phyloP scores from a whole-genome alignment of 768 basidiomycete species.

The Leucocoprinus sp. region DNA sequence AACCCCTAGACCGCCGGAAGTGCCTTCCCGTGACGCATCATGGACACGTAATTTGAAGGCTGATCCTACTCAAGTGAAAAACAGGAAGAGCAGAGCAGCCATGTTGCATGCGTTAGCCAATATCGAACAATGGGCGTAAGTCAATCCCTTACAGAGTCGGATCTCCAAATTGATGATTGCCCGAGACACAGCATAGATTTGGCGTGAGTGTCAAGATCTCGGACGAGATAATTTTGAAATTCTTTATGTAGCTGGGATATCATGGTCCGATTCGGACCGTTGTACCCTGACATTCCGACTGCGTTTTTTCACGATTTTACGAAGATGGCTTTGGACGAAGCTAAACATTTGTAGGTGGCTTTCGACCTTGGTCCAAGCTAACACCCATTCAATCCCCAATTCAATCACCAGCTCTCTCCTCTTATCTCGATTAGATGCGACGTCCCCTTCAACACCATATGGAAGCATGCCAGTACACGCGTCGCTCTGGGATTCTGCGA shows the following conservation, averaged over 20 bases:
- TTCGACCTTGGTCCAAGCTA: not conserved
- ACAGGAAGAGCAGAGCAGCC: constrained; percentile 54
- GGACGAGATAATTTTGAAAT: not conserved
- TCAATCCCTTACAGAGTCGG: constrained; percentile 14
- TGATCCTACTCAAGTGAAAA: constrained; percentile 50
- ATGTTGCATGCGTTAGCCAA: constrained; percentile 82
- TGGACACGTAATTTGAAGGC: constrained; percentile 41
- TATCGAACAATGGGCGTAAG: constrained; percentile 86
- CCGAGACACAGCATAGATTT: constrained; percentile 55
- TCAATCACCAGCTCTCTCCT: constrained; percentile 39
- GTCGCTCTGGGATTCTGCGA: constrained; percentile 73
- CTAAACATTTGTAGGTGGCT: constrained; percentile 59
- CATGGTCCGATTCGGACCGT: constrained; percentile 66
- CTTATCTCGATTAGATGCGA: constrained; percentile 48
- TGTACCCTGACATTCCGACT: constrained; percentile 50
- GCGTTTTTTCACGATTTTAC: constrained; percentile 78
- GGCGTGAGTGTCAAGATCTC: constrained; percentile 36
- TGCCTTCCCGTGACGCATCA: constrained; percentile 52
- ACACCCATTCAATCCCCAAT: too few species aligned
- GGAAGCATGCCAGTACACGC: constrained; percentile 71
- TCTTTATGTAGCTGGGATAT: constrained; percentile 60
- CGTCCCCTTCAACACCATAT: constrained; percentile 61
- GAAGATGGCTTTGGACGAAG: constrained; percentile 80
- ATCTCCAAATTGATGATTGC: not conserved
- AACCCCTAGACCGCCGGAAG: constrained; percentile 49